Percentiles rank a stretch among this genome's conserved stretches.
Conservation (phyloP, 306 rosid species). For the Acacia crassicarpa region DNA sequence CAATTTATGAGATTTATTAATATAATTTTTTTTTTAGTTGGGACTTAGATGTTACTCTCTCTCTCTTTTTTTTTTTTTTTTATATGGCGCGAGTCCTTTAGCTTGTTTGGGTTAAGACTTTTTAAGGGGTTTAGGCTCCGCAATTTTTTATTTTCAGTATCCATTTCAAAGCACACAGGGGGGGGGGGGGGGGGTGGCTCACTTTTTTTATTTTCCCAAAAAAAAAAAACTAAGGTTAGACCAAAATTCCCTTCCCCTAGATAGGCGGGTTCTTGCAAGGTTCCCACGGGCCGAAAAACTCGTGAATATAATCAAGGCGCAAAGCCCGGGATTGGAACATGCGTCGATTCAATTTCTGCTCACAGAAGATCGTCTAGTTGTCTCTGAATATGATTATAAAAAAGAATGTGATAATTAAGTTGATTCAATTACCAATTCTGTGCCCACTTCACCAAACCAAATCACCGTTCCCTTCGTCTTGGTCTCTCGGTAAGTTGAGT, state of each 20-base stretch:
- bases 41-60: too few species aligned
- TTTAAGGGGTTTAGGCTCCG: too few species aligned
- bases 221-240: too few species aligned
- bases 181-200: too few species aligned
- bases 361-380: not conserved
- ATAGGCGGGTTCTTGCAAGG: not conserved
- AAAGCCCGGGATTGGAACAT: slow-evolving; percentile 28
- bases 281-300: not conserved
- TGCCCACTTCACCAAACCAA: slow-evolving; percentile 15
- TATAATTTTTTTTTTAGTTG: too few species aligned
- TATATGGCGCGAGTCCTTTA: too few species aligned
- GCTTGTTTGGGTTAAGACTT: too few species aligned
- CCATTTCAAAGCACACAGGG: too few species aligned
- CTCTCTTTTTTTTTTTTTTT: too few species aligned
- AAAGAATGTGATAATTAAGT: not conserved
- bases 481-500: slow-evolving; percentile 42
- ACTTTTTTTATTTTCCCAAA: not conserved
- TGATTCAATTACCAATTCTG: slow-evolving; percentile 3
- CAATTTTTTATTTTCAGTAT: too few species aligned
- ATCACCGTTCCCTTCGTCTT: not conserved
- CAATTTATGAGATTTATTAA: too few species aligned
- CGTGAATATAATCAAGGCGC: not conserved
- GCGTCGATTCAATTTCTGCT: not conserved
- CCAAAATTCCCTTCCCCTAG: not conserved
- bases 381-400: not conserved